Base-by-base conservation (phyloP, 352 stramenopile species). In the Phytophthora cryptogea region DNA sequence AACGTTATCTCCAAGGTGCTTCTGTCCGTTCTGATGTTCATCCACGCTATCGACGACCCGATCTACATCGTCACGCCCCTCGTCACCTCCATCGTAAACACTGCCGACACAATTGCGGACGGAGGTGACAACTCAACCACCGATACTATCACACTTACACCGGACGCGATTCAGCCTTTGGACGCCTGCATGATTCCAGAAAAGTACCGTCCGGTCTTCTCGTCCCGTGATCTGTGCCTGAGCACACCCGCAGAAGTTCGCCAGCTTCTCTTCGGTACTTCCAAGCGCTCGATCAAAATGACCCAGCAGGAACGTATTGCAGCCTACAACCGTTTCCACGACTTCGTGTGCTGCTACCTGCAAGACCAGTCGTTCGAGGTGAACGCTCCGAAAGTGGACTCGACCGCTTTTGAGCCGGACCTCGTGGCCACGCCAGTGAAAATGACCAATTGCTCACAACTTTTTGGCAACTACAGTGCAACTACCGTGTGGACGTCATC, bases 271-370 rank as follows among this genome's bases (percentile, higher is more conserved):
- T 72, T 72, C 33, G 63, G 63, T 2, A 63, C 63, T 9, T 4
- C 14, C 26, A 72, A 72, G 47, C 58, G 47, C 16, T 33, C 45
- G 0, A 4, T 17, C 7, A 48, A 63, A 41, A 68, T 72, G 63
- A 54, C n/a, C 9, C 0, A 16, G 2, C 1, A 37, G n/a, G 51
- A 72, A 48, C 58, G 52, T 0, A 39, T 68, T 36, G 52, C 33
- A 5, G 58, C 63, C 20, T 71, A 68, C 45, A 59, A 67, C 41
- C 58, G 27, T 16, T 71, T 68, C 35, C 63, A 71, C 33, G 47
- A 54, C 20, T 54, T 54, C 13, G 63, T 67, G 40, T 71, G 63
- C 51, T 68, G 63, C 30, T 71, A 51, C 36, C 43, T 71, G n/a
- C 33, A 59, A 32, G 37, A 64, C 33, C 50, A 71, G 26, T 53